Base-by-base conservation (phyloP, 2,329 filamentous ascomycete genomes). In the Talaromyces sp. region DNA sequence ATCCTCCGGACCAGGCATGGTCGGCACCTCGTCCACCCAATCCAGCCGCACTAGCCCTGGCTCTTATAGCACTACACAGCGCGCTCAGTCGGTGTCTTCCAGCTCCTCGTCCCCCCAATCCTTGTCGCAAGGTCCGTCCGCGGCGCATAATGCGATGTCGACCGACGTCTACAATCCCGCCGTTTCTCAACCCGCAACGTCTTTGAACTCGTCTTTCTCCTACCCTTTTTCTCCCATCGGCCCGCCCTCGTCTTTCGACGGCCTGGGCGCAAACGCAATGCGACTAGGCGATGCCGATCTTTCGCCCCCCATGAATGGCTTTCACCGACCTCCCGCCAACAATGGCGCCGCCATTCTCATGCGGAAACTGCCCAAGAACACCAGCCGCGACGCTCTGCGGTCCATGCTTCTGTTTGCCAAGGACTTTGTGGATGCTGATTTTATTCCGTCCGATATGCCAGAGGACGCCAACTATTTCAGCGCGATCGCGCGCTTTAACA, bases 391-490 rank as follows among this genome's bases (percentile, higher is more conserved):
- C 63, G 78, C 82, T 19, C 77, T 88, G 59, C 80, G 82, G 64
- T 85, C 82, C 69, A 85, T 88, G 77, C 76, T 88, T 6, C 77
- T 87, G n/a, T 88, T 88, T 66, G 83, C 85, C 21, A 84, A 85
- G 66, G 84, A 87, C 63, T 77, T 87, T 54, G 74, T 85, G 54
- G 82, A 85, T 63, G 81, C 81, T 59, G 82, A 85, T 57, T 80
- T 88, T 62, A 75, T 87, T 17, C 73, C 77, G 5, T 77, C 78
- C 55, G 81, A 82, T n/a, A 77, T 78, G 62, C 75, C 80, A 17
- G 83, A 86, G 56, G 84, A 87, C 65, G 74, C 77, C 54, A 81
- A 80, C 29, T 86, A 82, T 64, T 71, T 80, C 26, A 83, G 80
- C 55, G 85, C 85, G 43, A 74, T 87, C 63, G 85, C 84, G 46